Evolutionary conservation across 495 filamentous ascomycete species (phyloP).

Genomic region (Penicillium lividum): DNA sequence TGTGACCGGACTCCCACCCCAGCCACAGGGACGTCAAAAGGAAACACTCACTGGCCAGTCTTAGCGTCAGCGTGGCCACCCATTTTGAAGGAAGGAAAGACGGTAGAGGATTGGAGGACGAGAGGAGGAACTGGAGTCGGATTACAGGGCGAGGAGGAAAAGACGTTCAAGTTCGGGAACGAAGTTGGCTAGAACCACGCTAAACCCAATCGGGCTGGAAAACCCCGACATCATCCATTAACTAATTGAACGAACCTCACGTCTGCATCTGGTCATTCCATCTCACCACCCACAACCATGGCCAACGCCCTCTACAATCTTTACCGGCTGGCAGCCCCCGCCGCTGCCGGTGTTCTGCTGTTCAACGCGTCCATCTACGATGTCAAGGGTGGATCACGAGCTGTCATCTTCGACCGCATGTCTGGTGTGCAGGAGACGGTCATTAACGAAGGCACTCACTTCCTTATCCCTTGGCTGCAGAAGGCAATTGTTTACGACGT

Average conservation of each 20-base stretch:
- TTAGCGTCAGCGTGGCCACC: conserved; percentile 63
- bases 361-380: conserved; percentile 87
- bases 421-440: conserved; percentile 91
- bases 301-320: conserved; percentile 60
- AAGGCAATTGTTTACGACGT: conserved; percentile 96
- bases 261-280: conserved; percentile 15
- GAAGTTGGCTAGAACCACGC: conserved; percentile 37
- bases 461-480: conserved; percentile 95
- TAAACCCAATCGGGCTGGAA: conserved; percentile 50
- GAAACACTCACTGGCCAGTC: conserved; percentile 67
- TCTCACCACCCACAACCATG: conserved; percentile 46
- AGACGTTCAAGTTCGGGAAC: conserved; percentile 32
- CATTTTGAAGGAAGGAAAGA: conserved; percentile 56
- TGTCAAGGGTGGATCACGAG: conserved; percentile 88
- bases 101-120: conserved; percentile 23
- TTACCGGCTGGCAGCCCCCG: conserved; percentile 72
- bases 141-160: conserved; percentile 29
- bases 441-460: conserved; percentile 95
- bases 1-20: conserved; percentile 27
- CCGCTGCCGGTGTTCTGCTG: conserved; percentile 60
- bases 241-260: conserved; percentile 30
- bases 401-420: conserved; percentile 96
- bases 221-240: conserved; percentile 37
- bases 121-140: conserved; percentile 20
- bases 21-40: conserved; percentile 13